These are phyloP conservation scores for Bondarzewia mesenterica DNA, from an alignment of 1,284 basidiomycete genomes.

Conservation along the genomic window DNA sequence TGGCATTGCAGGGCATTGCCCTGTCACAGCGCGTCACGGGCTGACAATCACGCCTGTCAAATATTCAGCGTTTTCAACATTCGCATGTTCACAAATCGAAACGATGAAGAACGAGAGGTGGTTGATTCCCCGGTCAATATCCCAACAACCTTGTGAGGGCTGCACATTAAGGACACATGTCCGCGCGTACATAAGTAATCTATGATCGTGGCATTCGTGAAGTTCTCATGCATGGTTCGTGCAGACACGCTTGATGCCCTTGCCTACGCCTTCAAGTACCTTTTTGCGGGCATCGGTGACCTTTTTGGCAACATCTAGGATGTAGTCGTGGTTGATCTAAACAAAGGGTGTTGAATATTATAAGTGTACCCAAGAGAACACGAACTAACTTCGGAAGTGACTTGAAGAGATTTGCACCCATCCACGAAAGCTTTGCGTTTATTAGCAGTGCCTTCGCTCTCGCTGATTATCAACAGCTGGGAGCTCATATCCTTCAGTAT, in stretches of 20 bases:
- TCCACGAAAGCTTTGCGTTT: conserved; percentile 43
- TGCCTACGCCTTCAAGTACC: conserved; percentile 61
- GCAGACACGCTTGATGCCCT: conserved; percentile 51
- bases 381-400: conserved; percentile 32
- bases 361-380: background rate
- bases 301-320: conserved; percentile 52
- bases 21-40: too few relatives aligned
- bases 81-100: too few relatives aligned
- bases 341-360: conserved; percentile 3
- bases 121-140: background rate
- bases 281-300: conserved; percentile 61
- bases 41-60: too few relatives aligned
- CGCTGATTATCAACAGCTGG: conserved; percentile 39
- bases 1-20: too few relatives aligned
- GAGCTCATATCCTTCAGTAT: conserved; percentile 51
- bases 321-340: conserved; percentile 61
- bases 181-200: background rate
- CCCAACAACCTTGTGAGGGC: too few relatives aligned
- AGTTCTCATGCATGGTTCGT: conserved; percentile 15
- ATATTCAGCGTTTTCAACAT: too few relatives aligned
- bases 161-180: background rate
- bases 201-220: background rate
- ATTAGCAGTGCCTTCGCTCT: conserved; percentile 42
- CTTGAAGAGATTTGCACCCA: conserved; percentile 35
- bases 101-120: background rate